Percentiles rank a stretch among this genome's conserved stretches.
Evolutionary conservation across 108 stramenopile genomes (phyloP).

Genomic region (Pseudonitzschia multiseries): DNA sequence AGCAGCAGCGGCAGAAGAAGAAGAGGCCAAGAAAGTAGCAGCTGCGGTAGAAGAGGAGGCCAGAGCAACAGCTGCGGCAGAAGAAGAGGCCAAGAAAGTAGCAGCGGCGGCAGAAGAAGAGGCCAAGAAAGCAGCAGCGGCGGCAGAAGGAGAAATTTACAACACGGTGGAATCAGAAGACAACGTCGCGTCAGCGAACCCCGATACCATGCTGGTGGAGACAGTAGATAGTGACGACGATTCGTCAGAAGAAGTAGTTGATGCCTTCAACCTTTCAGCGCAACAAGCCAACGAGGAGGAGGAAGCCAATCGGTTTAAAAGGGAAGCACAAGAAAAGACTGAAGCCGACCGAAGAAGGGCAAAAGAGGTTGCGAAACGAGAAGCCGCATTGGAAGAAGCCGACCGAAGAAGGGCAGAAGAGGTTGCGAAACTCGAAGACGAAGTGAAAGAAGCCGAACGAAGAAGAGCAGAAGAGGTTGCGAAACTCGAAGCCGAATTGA

Average conservation of each 20-base stretch:
- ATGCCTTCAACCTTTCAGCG: background rate
- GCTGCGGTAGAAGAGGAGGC: too few species aligned
- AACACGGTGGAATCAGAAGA: slow-evolving; percentile 11
- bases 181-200: background rate
- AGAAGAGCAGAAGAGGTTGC: background rate
- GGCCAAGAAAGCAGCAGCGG: too few species aligned
- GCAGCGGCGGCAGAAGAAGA: slow-evolving; percentile 19
- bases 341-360: background rate
- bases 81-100: too few species aligned
- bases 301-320: background rate
- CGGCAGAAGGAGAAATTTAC: background rate
- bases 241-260: slow-evolving; percentile 15
- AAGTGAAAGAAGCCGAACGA: slow-evolving; percentile 21
- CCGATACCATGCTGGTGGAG: background rate
- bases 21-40: too few species aligned
- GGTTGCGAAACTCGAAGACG: background rate
- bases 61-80: too few species aligned
- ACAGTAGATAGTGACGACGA: slow-evolving; percentile 5
- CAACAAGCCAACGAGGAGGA: slow-evolving; percentile 1
- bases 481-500: slow-evolving; percentile 1
- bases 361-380: background rate
- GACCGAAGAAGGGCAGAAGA: background rate
- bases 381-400: slow-evolving; percentile 6
- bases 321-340: background rate
- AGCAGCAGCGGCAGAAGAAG: too few species aligned